Percentiles rank a stretch among this genome's conserved stretches.
These are phyloP conservation scores for Trichoderma sp. DNA, from an alignment of 2,329 filamentous ascomycete species.

Conservation along the genomic window DNA sequence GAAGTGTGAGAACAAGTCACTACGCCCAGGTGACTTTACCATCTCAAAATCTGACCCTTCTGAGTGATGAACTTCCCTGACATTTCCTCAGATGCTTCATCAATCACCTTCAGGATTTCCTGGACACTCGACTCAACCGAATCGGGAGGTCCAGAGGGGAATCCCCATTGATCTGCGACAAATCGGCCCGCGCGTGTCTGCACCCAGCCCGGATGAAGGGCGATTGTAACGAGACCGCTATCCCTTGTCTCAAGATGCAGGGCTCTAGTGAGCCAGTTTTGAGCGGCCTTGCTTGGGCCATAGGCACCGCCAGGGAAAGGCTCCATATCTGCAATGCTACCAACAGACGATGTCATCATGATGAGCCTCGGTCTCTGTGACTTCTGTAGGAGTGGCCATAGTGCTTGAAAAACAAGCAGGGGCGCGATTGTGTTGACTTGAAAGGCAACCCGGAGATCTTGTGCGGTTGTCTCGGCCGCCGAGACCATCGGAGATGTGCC, in stretches of 20 bases:
- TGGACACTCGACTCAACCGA: constrained; percentile 39
- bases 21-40: background rate
- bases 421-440: constrained; percentile 50
- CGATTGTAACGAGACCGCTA: constrained; percentile 35
- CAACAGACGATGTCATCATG: constrained; percentile 43
- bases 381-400: constrained; percentile 43
- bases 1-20: background rate
- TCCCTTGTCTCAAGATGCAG: constrained; percentile 37
- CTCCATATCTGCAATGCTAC: constrained; percentile 40
- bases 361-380: constrained; percentile 39
- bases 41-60: background rate
- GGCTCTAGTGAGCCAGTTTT: constrained; percentile 41
- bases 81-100: constrained; percentile 36
- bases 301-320: constrained; percentile 41
- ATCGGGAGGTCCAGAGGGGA: constrained; percentile 33
- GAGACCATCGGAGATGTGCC: constrained; percentile 39
- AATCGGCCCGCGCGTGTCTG: constrained; percentile 38
- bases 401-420: constrained; percentile 41
- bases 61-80: constrained; percentile 33
- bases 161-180: constrained; percentile 40
- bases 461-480: constrained; percentile 36
- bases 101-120: constrained; percentile 42
- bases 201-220: constrained; percentile 47
- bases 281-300: constrained; percentile 41
- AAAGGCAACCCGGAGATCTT: constrained; percentile 45